These are phyloP conservation scores for Scytalidium sp. DNA, from an alignment of 2,329 filamentous ascomycete genomes.

Conservation along the genomic window DNA sequence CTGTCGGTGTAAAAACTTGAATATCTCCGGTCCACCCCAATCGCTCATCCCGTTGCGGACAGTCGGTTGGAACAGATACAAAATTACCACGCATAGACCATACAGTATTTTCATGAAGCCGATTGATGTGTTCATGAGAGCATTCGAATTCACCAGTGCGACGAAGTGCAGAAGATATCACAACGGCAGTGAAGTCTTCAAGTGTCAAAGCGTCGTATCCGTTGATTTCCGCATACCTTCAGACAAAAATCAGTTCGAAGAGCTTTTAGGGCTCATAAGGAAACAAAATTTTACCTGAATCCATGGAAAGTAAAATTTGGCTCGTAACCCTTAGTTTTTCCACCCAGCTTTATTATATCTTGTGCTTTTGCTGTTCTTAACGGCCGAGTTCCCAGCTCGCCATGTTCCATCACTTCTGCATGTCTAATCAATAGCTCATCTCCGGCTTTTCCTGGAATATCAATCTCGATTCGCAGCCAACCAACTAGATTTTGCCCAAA, in stretches of 20 bases:
- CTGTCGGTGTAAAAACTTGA: constrained; percentile 38
- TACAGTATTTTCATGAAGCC: constrained; percentile 38
- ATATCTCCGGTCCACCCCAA: constrained; percentile 43
- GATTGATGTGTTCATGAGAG: constrained; percentile 30
- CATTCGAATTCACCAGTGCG: constrained; percentile 5
- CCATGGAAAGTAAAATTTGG: constrained; percentile 44
- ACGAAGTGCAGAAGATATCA: constrained; percentile 4
- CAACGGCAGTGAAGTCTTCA: constrained; percentile 1
- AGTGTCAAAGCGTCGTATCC: constrained; percentile 1
- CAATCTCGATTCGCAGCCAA: constrained; percentile 39
- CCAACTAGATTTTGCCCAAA: constrained; percentile 60
- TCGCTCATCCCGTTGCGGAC: constrained; percentile 52
- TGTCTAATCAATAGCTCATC: constrained; percentile 38
- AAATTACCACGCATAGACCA: constrained; percentile 54
- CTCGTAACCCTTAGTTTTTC: constrained; percentile 33
- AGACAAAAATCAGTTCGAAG: background rate
- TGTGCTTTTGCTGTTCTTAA: constrained; percentile 36
- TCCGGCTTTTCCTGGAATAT: constrained; percentile 31
- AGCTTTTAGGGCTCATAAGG: background rate
- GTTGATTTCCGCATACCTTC: constrained; percentile 1
- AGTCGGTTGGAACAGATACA: constrained; percentile 54
- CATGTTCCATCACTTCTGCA: constrained; percentile 41
- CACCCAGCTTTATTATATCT: constrained; percentile 34
- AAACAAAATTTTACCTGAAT: constrained; percentile 34
- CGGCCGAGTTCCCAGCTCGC: constrained; percentile 37